Evolutionary conservation across 768 basidiomycete species (phyloP).

Genomic region (Leccinellum luteum): DNA sequence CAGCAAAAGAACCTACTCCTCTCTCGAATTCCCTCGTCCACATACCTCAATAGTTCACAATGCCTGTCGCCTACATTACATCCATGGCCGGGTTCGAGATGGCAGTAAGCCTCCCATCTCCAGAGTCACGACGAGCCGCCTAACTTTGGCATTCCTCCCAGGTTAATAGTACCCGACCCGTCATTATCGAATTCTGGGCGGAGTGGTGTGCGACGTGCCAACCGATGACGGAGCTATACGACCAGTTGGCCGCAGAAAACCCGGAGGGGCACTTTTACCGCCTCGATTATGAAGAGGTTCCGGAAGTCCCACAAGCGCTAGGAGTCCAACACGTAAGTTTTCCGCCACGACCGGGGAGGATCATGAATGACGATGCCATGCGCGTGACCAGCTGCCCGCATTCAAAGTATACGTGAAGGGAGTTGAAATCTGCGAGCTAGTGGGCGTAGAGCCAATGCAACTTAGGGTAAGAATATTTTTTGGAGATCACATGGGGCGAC

Average conservation of each 20-base stretch:
- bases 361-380: conserved; percentile 15
- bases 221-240: conserved; percentile 18
- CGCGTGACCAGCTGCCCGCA: conserved; percentile 24
- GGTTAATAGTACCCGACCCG: conserved; percentile 23
- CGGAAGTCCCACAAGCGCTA: conserved; percentile 23
- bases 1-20: conserved; percentile 16
- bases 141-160: conserved; percentile 10
- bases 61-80: conserved; percentile 25
- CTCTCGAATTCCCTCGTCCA: conserved; percentile 11
- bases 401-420: conserved; percentile 33
- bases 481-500: conserved; percentile 6
- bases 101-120: conserved; percentile 14
- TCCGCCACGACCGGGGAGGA: conserved; percentile 6
- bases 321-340: conserved; percentile 24
- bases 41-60: conserved; percentile 14
- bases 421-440: conserved; percentile 28
- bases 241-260: conserved; percentile 27
- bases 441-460: conserved; percentile 24
- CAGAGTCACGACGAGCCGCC: background rate
- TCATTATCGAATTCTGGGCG: conserved; percentile 32
- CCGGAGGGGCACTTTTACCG: conserved; percentile 28
- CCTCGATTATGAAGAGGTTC: conserved; percentile 29
- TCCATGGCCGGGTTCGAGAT: conserved; percentile 27
- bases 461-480: conserved; percentile 21
- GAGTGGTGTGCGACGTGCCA: conserved; percentile 30